A percentile compares a stretch with the other conserved stretches of the same genome.
Evolutionary conservation across 306 rosid species (phyloP).

Genomic region (Malus asiatica): DNA sequence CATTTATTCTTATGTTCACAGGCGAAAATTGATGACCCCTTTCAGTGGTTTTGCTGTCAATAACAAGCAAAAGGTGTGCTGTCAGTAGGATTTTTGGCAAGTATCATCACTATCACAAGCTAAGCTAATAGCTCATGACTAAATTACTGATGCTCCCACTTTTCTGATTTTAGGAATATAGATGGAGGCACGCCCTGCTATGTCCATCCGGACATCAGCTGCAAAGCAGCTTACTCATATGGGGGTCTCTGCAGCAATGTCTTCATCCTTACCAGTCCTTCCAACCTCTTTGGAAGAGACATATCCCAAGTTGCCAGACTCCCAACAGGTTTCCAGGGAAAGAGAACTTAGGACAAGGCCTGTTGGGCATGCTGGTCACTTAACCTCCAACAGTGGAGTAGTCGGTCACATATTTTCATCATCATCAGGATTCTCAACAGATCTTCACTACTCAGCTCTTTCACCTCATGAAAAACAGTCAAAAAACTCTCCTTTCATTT

Average conservation of each 20-base stretch:
- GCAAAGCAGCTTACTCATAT: slow-evolving; percentile 50
- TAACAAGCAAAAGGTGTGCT: slow-evolving; percentile 20
- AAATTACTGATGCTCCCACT: slow-evolving; percentile 21
- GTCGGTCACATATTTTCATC: slow-evolving; percentile 87
- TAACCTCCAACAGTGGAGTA: slow-evolving; percentile 54
- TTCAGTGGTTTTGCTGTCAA: slow-evolving; percentile 29
- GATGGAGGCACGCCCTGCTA: slow-evolving; percentile 77
- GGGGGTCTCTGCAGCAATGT: slow-evolving; percentile 55
- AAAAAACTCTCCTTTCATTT: slow-evolving; percentile 46
- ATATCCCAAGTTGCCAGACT: slow-evolving; percentile 60
- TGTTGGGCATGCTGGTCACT: slow-evolving; percentile 41
- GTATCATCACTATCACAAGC: slow-evolving; percentile 15
- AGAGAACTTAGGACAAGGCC: slow-evolving; percentile 50
- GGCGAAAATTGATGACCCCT: slow-evolving; percentile 45
- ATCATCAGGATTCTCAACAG: slow-evolving; percentile 70
- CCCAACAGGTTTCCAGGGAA: slow-evolving; percentile 51
- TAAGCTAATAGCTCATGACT: slow-evolving; percentile 13
- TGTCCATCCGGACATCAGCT: slow-evolving; percentile 55
- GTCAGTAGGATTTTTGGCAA: slow-evolving; percentile 36
- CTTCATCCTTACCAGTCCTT: slow-evolving; percentile 57
- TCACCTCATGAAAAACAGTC: slow-evolving; percentile 54
- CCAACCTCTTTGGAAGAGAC: slow-evolving; percentile 54
- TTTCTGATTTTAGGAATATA: slow-evolving; percentile 36
- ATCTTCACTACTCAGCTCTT: slow-evolving; percentile 75
- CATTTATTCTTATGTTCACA: slow-evolving; percentile 7